phyloP scores from a whole-genome alignment of 1,284 basidiomycete genomes.

The Gymnopus androsaceus region DNA sequence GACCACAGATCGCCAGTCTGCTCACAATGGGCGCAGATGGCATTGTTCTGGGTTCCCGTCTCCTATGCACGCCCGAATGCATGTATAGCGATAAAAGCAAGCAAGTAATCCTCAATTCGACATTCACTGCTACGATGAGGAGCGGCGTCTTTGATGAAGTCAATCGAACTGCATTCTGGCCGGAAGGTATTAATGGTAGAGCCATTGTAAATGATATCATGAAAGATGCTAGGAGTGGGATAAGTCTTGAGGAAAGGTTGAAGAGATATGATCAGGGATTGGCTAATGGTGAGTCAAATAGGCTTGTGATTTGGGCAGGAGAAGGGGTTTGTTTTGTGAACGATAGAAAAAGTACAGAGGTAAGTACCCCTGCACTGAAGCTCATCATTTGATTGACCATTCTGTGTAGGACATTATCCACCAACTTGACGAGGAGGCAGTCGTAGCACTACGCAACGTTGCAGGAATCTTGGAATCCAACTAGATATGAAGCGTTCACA shows the following conservation, averaged over 20 bases:
- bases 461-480: background rate
- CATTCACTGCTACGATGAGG: slow-evolving; percentile 40
- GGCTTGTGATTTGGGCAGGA: slow-evolving; percentile 25
- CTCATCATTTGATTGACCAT: background rate
- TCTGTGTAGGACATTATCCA: background rate
- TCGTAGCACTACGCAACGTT: background rate
- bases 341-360: slow-evolving; percentile 14
- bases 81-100: slow-evolving; percentile 45
- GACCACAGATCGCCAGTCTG: slow-evolving; percentile 50
- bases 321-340: slow-evolving; percentile 18
- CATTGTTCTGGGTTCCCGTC: slow-evolving; percentile 54
- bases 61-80: slow-evolving; percentile 52
- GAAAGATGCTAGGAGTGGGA: slow-evolving; percentile 6
- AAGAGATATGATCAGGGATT: slow-evolving; percentile 13
- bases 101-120: slow-evolving; percentile 42
- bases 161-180: slow-evolving; percentile 48
- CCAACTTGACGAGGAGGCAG: slow-evolving; percentile 1
- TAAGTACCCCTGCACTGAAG: background rate
- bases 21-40: slow-evolving; percentile 54
- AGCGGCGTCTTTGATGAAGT: slow-evolving; percentile 49
- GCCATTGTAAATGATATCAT: slow-evolving; percentile 31
- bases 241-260: slow-evolving; percentile 12
- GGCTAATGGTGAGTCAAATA: slow-evolving; percentile 15
- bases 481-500: too few relatives aligned
- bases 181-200: slow-evolving; percentile 48